Evolutionary conservation across 768 basidiomycete genomes (phyloP).

Genomic region (Auricularia auricula-judae): DNA sequence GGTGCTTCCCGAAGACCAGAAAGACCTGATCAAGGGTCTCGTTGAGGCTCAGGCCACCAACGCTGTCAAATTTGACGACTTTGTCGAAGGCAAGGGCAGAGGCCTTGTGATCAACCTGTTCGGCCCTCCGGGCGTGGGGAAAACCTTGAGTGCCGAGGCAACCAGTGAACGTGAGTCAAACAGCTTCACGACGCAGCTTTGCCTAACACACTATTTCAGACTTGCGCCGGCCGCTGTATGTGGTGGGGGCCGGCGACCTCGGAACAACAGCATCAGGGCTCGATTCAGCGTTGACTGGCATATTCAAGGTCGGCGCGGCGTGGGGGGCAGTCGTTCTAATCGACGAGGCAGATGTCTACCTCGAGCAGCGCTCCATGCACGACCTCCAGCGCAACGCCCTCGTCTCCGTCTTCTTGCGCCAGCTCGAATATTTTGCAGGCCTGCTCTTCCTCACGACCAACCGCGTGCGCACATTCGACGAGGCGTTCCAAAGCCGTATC

Average conservation of each 20-base stretch:
- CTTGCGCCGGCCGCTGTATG: conserved; percentile 19
- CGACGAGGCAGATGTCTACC: conserved; percentile 53
- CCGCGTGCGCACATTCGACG: conserved; percentile 26
- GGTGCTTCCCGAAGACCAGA: conserved; percentile 42
- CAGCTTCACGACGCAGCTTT: not conserved
- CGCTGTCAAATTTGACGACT: conserved; percentile 44
- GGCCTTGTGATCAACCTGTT: conserved; percentile 46
- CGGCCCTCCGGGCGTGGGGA: conserved; percentile 43
- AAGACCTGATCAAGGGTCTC: conserved; percentile 42
- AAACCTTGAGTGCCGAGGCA: conserved; percentile 12
- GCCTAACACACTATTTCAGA: conserved; percentile 2
- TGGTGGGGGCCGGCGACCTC: conserved; percentile 25
- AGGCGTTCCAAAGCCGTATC: conserved; percentile 22
- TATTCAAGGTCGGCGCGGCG: conserved; percentile 22
- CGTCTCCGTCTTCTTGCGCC: conserved; percentile 48
- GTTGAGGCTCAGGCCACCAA: conserved; percentile 45
- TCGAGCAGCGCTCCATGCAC: conserved; percentile 55
- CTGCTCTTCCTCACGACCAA: conserved; percentile 31
- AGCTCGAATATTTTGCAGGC: conserved; percentile 23
- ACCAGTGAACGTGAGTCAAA: not conserved
- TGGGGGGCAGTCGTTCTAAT: conserved; percentile 27
- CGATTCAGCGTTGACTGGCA: conserved; percentile 18
- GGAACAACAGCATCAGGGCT: conserved; percentile 21
- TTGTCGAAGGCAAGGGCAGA: conserved; percentile 56
- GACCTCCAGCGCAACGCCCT: conserved; percentile 59